Evolutionary conservation across 345 rosid genomes (phyloP).

Genomic region (Rhodamnia argentea): DNA sequence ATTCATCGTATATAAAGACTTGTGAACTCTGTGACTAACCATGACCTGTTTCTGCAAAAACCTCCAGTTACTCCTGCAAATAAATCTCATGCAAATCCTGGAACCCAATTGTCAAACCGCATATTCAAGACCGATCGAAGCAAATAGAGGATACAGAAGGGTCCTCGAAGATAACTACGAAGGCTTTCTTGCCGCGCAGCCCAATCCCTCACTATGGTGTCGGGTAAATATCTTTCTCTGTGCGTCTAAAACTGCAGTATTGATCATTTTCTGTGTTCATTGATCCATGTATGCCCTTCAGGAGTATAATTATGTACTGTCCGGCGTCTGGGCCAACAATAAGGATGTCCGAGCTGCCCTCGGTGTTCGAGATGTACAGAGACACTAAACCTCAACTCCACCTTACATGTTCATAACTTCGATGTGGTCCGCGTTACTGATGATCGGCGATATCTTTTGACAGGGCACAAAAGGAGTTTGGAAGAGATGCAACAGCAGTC

Average conservation of each 20-base stretch:
- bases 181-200: not conserved
- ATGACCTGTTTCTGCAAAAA: not conserved
- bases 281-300: not conserved
- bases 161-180: conserved; percentile 5
- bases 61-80: conserved; percentile 14
- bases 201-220: conserved; percentile 12
- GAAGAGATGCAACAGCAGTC: conserved; percentile 18
- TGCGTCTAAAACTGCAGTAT: no score
- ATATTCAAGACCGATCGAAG: not conserved
- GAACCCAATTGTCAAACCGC: conserved; percentile 22
- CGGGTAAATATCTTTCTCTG: not conserved
- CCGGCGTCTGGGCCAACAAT: conserved; percentile 22
- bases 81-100: conserved; percentile 18
- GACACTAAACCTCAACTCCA: not conserved
- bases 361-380: conserved; percentile 15
- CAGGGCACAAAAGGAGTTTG: conserved; percentile 17
- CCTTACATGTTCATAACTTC: not conserved
- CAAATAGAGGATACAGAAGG: conserved; percentile 3
- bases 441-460: not conserved
- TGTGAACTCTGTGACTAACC: not conserved
- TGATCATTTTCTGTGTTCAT: not conserved
- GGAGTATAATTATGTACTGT: conserved; percentile 26
- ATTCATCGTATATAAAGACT: not conserved
- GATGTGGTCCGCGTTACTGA: accelerated
- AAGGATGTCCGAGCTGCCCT: conserved; percentile 14